Conservation (phyloP, 257 asterid species). For the Pogostemon cablin region DNA sequence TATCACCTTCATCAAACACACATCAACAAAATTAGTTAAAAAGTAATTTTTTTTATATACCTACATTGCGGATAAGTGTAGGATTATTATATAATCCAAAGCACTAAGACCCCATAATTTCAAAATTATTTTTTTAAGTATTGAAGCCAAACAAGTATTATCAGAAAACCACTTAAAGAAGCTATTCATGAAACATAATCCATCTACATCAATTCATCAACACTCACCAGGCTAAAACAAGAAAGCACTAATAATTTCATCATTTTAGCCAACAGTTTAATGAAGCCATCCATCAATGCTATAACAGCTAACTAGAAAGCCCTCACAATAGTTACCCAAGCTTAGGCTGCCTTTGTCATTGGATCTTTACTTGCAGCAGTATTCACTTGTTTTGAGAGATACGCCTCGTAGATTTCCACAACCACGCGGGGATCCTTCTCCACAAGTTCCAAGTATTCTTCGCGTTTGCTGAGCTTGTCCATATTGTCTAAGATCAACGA, state of each 20-base stretch:
- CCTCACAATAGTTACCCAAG: not conserved
- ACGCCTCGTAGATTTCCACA: slow-evolving; percentile 81
- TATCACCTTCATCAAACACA: too few species aligned
- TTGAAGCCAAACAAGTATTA: slow-evolving; percentile 5
- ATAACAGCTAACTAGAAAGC: too few species aligned
- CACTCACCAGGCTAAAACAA: slow-evolving; percentile 19
- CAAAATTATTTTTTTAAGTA: not conserved
- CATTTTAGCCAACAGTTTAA: not conserved
- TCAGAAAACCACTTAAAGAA: slow-evolving; percentile 15
- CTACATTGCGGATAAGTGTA: too few species aligned
- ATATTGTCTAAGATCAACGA: slow-evolving; percentile 70
- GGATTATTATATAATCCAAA: not conserved
- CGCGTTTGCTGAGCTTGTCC: slow-evolving; percentile 69
- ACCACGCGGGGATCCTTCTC: slow-evolving; percentile 87
- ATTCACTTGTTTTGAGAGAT: slow-evolving; percentile 76
- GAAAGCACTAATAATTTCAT: not conserved
- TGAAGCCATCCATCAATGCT: too few species aligned
- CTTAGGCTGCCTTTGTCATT: slow-evolving; percentile 40
- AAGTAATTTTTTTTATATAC: too few species aligned
- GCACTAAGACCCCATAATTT: not conserved
- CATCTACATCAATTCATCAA: slow-evolving; percentile 24
- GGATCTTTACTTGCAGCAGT: slow-evolving; percentile 66
- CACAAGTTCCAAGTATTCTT: slow-evolving; percentile 74
- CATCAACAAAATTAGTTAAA: too few species aligned
- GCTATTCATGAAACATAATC: not conserved